Evolutionary conservation across 352 stramenopile species (phyloP), one percentile per base, ranked within the genome.

Genomic region (Aphanomyces astaci): DNA sequence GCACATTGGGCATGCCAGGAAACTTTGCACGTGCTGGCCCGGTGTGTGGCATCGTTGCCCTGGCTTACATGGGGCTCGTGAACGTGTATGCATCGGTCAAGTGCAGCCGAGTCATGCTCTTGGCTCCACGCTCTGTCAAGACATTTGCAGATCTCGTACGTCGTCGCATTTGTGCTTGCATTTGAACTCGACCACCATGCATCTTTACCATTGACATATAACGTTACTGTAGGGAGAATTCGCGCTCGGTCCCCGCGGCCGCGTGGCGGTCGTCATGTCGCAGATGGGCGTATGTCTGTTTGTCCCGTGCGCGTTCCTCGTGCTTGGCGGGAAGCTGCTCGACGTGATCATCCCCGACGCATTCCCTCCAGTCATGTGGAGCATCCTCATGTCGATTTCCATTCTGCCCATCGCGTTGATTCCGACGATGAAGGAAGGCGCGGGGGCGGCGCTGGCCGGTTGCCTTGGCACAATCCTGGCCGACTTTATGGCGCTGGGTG

Each of bases 61-160:
- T 73, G 1, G 36, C 45, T 4, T 73, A 73, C 30, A 73, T 73
- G 69, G 65, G 27, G 2, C 22, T 66, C 27, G 69, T 66, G 48
- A 73, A 73, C 46, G 63, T 73, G 17, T 73, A 73, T 48, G 69
- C 69, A 3, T 73, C 69, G 5, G 69, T 73, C 63, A 64, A 68
- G 19, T 72, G 64, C 53, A 53, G 24, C 56, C 51, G 55, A 32
- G 69, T 73, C 7, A 73, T 73, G 64, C 64, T 73, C 31, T 17
- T 24, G 3, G 69, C 69, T 17, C 69, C 69, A 46, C 15, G 5
- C 3, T 59, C 36, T 10, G 69, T 73, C 2, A 31, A 64, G 10
- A 73, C 69, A n/a, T 73, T 72, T 73, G 69, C 49, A n/a, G 69
- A 73, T 40, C n/a, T 73, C 33, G 82, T 66, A 71, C 32, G 40